Base-by-base conservation (phyloP, 768 basidiomycete species). In the Pleurotus citrinopileatus region DNA sequence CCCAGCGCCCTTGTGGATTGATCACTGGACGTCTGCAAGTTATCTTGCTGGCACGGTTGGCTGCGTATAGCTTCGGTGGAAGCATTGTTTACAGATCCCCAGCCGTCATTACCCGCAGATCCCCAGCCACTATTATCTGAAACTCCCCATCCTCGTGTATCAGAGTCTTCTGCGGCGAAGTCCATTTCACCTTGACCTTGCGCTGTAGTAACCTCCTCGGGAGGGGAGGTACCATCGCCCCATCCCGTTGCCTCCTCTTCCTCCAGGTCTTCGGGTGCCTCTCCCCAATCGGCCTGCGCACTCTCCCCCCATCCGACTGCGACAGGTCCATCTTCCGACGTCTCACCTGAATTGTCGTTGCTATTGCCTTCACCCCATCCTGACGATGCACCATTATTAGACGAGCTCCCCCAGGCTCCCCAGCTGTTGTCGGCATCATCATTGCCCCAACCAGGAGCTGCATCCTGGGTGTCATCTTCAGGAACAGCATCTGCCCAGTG, bases 101-200 rank as follows among this genome's bases (percentile, higher is more conserved):
- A 54, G 23, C 43, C 23, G 8, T 19, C 43, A 26, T 44, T 44
- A 22, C 19, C 23, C 10, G 40, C 7, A 42, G 40, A 10, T 4
- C 42, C 56, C 61, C 61, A 64, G 12, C 58, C 59, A 44, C 51
- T 45, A 23, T 48, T 43, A 53, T 32, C 43, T 9, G 43, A 23
- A 12, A 22, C 43, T 13, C 19, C 43, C 43, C 43, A 44, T 23
- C 26, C 43, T 34, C n/a, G 9, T 34, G 32, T n/a, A 3, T 34
- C 32, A 34, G n/a, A n/a, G n/a, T n/a, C n/a, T n/a, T 34, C n/a
- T n/a, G n/a, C 32, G 10, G 32, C 32, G 32, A 34, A 27, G 20
- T 5, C 5, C 4, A 15, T 40, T 6, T n/a, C 15, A 5, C 15
- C 38, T n/a, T n/a, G n/a, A n/a, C 8, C 38, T 20, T 40, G 12